Evolutionary conservation across 352 stramenopile species (phyloP).

Genomic region (Halophytophthora polymorphica): DNA sequence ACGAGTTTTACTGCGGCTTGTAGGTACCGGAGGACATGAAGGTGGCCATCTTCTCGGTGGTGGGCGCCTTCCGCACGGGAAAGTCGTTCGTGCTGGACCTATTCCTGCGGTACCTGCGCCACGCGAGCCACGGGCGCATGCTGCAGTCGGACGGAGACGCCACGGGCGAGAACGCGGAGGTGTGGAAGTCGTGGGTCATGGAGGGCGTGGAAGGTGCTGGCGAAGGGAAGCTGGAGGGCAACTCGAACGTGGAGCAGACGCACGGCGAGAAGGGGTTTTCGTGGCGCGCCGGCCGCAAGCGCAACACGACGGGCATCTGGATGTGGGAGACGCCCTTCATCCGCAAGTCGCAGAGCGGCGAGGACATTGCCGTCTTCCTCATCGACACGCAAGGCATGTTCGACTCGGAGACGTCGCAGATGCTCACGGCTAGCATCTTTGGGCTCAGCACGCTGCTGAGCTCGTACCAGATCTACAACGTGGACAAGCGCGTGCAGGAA

Average conservation of each 20-base stretch:
- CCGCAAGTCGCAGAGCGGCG: constrained; percentile 64
- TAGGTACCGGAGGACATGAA: constrained; percentile 92
- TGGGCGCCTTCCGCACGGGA: constrained; percentile 98
- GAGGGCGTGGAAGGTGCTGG: constrained; percentile 49
- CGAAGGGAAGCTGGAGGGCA: constrained; percentile 74
- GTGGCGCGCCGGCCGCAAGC: constrained; percentile 94
- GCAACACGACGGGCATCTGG: constrained; percentile 96
- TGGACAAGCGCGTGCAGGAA: constrained; percentile 98
- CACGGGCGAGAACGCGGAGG: constrained; percentile 41
- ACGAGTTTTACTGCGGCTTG: no score
- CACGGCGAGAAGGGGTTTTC: constrained; percentile 90
- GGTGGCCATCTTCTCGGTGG: constrained; percentile 96
- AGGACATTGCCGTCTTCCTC: constrained; percentile 89
- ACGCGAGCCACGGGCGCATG: constrained; percentile 51
- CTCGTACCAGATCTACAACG: constrained; percentile 91
- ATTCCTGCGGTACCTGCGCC: constrained; percentile 96
- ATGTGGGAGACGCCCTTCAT: constrained; percentile 83
- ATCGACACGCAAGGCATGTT: constrained; percentile 89
- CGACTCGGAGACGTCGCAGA: constrained; percentile 78
- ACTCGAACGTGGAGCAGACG: constrained; percentile 80
- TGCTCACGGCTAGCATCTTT: constrained; percentile 89
- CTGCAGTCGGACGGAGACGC: constrained; percentile 38
- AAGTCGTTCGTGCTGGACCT: constrained; percentile 98
- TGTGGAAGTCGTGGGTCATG: constrained; percentile 67
- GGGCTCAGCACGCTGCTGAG: constrained; percentile 80